Evolutionary conservation across 2,329 filamentous ascomycete species (phyloP).

Genomic region (Sporothrix euskadiensis): DNA sequence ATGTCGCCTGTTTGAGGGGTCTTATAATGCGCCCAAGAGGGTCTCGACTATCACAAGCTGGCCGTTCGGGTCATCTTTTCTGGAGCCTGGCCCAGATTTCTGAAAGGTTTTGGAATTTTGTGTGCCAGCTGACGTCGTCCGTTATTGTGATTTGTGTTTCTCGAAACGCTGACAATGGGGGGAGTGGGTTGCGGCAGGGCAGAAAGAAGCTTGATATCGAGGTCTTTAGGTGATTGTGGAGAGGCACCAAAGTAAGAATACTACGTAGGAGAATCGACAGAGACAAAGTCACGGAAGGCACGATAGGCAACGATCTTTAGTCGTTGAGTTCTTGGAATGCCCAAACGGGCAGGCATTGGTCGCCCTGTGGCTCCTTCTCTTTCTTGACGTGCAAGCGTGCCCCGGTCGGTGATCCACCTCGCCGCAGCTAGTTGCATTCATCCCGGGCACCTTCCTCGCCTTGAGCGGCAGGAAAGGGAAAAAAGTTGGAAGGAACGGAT

Average conservation of each 20-base stretch:
- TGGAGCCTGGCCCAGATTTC: not conserved
- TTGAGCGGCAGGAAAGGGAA: not conserved
- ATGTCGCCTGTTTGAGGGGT: not conserved
- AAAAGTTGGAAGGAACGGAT: slow-evolving; percentile 14
- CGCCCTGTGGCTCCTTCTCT: slow-evolving; percentile 6
- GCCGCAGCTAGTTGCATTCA: not conserved
- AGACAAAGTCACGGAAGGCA: not conserved
- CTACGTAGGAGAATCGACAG: not conserved
- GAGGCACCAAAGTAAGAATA: not conserved
- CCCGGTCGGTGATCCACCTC: not conserved
- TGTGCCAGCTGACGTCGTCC: not conserved
- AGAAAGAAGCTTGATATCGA: not conserved
- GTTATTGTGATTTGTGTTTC: not conserved
- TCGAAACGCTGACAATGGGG: not conserved
- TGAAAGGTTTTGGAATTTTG: not conserved
- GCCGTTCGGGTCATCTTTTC: slow-evolving; percentile 22
- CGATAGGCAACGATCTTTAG: not conserved
- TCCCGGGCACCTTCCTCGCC: not conserved
- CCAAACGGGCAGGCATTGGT: not conserved
- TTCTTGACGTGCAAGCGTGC: not conserved
- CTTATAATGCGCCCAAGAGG: slow-evolving; percentile 13
- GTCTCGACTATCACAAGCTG: not conserved
- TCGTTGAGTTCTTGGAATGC: not conserved
- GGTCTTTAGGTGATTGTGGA: not conserved
- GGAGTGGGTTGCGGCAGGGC: not conserved